Evolutionary conservation across 2,329 filamentous ascomycete species (phyloP).

Genomic region (Macroventuria anomochaeta): DNA sequence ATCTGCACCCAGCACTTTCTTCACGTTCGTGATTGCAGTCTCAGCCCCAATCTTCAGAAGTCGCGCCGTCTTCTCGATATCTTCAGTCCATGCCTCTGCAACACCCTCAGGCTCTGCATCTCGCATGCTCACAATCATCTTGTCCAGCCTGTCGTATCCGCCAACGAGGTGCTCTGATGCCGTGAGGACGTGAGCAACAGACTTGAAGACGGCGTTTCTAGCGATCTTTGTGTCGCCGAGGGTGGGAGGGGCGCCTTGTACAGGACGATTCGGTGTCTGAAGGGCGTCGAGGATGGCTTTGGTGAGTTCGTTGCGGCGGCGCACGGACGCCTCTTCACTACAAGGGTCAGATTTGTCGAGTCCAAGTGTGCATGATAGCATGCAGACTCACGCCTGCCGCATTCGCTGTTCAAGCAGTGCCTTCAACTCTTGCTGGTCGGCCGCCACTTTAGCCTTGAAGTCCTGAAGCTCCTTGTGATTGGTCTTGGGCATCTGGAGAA

Average conservation of each 20-base stretch:
- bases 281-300: slow-evolving; percentile 28
- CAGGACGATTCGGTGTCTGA: slow-evolving; percentile 15
- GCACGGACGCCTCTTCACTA: slow-evolving; percentile 26
- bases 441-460: slow-evolving; percentile 27
- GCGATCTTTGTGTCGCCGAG: slow-evolving; percentile 25
- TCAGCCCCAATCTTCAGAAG: slow-evolving; percentile 36
- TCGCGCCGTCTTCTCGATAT: slow-evolving; percentile 31
- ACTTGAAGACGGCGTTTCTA: slow-evolving; percentile 23
- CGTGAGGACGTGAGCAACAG: slow-evolving; percentile 19
- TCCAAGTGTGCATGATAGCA: background rate
- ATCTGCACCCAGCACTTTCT: slow-evolving; percentile 34
- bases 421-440: slow-evolving; percentile 26
- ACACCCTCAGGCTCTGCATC: slow-evolving; percentile 24
- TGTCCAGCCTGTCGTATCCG: slow-evolving; percentile 36
- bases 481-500: slow-evolving; percentile 28
- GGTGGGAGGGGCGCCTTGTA: slow-evolving; percentile 4
- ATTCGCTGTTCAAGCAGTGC: slow-evolving; percentile 27
- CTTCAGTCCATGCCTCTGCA: slow-evolving; percentile 32
- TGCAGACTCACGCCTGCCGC: slow-evolving; percentile 29
- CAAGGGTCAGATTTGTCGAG: background rate
- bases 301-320: slow-evolving; percentile 32
- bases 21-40: slow-evolving; percentile 37
- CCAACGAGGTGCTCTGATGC: slow-evolving; percentile 27
- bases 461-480: slow-evolving; percentile 32
- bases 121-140: slow-evolving; percentile 23